Conservation (phyloP, 805 yeast species). For the Myxozyma lipomycoides region DNA sequence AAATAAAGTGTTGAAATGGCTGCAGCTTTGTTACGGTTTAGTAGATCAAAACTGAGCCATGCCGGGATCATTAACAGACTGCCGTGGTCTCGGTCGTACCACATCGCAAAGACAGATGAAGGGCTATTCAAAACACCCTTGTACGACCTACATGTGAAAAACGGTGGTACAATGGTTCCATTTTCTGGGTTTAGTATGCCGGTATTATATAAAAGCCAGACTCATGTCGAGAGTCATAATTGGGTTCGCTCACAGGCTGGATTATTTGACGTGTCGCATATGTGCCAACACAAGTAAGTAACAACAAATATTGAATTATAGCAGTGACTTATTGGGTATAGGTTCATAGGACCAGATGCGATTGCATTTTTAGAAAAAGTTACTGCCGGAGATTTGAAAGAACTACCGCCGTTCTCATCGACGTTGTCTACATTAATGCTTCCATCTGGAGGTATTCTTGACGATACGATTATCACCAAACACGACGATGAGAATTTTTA, state of each 20-base stretch:
- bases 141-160: slow-evolving; percentile 68
- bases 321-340: slow-evolving; percentile 25
- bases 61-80: too few relatives aligned
- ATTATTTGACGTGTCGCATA: slow-evolving; percentile 92
- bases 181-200: slow-evolving; percentile 98
- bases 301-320: background rate
- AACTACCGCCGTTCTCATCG: slow-evolving; percentile 54
- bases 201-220: slow-evolving; percentile 67
- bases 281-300: slow-evolving; percentile 70
- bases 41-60: too few relatives aligned
- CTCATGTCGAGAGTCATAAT: slow-evolving; percentile 87
- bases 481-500: slow-evolving; percentile 67
- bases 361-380: slow-evolving; percentile 65
- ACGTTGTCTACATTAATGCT: slow-evolving; percentile 69
- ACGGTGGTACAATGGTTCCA: slow-evolving; percentile 89
- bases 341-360: slow-evolving; percentile 64
- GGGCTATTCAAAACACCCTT: slow-evolving; percentile 60
- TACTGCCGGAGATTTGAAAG: slow-evolving; percentile 81
- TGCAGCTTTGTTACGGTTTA: too few relatives aligned
- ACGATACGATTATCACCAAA: slow-evolving; percentile 87
- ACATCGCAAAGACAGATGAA: background rate
- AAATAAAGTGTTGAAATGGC: too few relatives aligned
- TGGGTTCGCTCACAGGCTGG: slow-evolving; percentile 92
- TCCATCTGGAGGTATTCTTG: slow-evolving; percentile 83
- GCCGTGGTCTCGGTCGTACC: background rate